phyloP scores from a whole-genome alignment of 2,329 filamentous ascomycete species.

The Paramyrothecium sp. region DNA sequence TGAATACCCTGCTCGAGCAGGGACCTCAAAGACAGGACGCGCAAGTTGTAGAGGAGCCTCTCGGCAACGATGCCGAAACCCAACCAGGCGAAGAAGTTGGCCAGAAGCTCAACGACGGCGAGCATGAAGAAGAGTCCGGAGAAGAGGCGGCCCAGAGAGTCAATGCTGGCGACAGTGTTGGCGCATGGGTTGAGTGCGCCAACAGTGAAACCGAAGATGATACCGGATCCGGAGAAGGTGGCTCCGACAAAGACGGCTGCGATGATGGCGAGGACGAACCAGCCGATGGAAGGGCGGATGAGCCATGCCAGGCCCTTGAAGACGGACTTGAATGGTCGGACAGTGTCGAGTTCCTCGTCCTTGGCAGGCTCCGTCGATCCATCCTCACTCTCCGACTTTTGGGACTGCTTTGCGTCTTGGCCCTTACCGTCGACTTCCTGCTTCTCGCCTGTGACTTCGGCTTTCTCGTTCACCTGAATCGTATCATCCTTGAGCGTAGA shows the following conservation, averaged over 20 bases:
- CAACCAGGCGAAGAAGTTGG: constrained; percentile 56
- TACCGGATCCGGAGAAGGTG: constrained; percentile 50
- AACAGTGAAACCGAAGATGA: constrained; percentile 45
- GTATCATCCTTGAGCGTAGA: not conserved
- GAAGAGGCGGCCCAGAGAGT: constrained; percentile 43
- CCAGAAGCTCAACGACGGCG: constrained; percentile 43
- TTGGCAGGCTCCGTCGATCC: constrained; percentile 20
- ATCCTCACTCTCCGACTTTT: not conserved
- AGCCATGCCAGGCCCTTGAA: constrained; percentile 34
- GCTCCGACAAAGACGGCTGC: constrained; percentile 54
- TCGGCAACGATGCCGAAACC: constrained; percentile 54
- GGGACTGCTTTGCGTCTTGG: constrained; percentile 12
- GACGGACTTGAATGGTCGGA: constrained; percentile 38
- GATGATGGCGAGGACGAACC: constrained; percentile 37
- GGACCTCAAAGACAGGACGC: constrained; percentile 63
- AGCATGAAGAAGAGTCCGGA: constrained; percentile 56
- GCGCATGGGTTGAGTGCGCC: constrained; percentile 44
- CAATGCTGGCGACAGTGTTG: constrained; percentile 35
- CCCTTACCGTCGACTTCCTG: constrained; percentile 38
- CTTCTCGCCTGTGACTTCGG: constrained; percentile 36
- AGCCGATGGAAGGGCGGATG: constrained; percentile 35
- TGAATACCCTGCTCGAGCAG: constrained; percentile 65
- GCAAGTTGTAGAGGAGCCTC: constrained; percentile 61
- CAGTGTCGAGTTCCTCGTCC: constrained; percentile 35
- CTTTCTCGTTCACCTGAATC: constrained; percentile 14